A percentile compares a stretch with the other conserved stretches of the same genome.
Evolutionary conservation across 371 early-diverging fungal species (phyloP).

Genomic region (Mucor indicus): DNA sequence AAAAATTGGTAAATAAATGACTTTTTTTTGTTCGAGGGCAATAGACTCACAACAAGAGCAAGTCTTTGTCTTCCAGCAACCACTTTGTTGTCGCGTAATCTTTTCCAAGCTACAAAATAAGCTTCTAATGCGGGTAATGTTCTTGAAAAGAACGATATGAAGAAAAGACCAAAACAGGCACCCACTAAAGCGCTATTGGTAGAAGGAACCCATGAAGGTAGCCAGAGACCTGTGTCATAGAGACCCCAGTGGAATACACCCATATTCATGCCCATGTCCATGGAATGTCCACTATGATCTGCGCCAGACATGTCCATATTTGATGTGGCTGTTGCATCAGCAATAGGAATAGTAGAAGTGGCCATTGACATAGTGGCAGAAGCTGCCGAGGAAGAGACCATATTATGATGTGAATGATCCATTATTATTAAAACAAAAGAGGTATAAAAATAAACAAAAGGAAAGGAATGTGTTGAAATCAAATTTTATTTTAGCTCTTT

Average conservation of each 20-base stretch:
- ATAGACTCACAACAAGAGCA: no score
- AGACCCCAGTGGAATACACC: constrained; percentile 47
- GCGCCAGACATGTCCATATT: constrained; percentile 5
- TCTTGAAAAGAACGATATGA: constrained; percentile 49
- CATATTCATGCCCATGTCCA: constrained; percentile 31
- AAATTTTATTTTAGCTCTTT: no score
- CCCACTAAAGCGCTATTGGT: constrained; percentile 56
- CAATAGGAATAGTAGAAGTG: constrained; percentile 3
- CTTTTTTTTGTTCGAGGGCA: no score
- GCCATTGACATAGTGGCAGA: constrained; percentile 1
- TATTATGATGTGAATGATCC: constrained; percentile 21
- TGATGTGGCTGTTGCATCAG: not conserved
- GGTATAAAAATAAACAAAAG: not conserved
- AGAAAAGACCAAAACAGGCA: constrained; percentile 52
- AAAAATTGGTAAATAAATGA: no score
- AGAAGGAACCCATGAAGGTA: constrained; percentile 40
- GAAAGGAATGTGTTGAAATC: not conserved
- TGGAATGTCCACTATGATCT: constrained; percentile 5
- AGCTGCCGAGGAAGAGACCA: constrained; percentile 7
- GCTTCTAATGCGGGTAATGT: constrained; percentile 49
- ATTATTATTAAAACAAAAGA: not conserved
- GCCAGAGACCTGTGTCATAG: constrained; percentile 38
- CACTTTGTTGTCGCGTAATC: constrained; percentile 21
- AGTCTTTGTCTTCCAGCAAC: no score
- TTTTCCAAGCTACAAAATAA: constrained; percentile 43